Evolutionary conservation across 179 eudicot genomes (phyloP).

Genomic region (Spinacia oleracea): DNA sequence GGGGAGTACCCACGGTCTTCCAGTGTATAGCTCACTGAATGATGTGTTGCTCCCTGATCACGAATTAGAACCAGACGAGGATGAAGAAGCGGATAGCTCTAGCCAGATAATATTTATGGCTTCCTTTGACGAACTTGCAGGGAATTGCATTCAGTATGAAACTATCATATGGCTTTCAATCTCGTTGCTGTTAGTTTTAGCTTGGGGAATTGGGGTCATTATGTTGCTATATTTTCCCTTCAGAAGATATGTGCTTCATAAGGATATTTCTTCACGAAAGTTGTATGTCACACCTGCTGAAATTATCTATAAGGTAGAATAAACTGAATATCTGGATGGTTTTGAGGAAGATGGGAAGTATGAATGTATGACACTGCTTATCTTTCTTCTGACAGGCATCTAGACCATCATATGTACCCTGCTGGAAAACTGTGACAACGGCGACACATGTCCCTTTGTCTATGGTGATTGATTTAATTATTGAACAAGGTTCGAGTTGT

Average conservation of each 20-base stretch:
- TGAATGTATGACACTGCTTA: background rate
- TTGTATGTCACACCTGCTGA: conserved; percentile 70
- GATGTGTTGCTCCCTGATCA: conserved; percentile 52
- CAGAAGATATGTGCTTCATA: conserved; percentile 67
- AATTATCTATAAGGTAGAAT: conserved; percentile 68
- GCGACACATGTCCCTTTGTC: conserved; percentile 69
- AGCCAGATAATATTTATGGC: conserved; percentile 60
- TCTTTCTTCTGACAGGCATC: conserved; percentile 46
- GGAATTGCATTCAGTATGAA: conserved; percentile 57
- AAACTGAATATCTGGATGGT: conserved; percentile 1
- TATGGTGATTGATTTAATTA: conserved; percentile 63
- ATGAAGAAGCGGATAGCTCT: conserved; percentile 50
- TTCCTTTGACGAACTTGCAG: conserved; percentile 77
- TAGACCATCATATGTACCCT: conserved; percentile 79
- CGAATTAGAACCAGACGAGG: conserved; percentile 43
- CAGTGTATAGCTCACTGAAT: conserved; percentile 41
- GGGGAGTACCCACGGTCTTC: conserved; percentile 55
- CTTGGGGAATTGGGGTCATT: conserved; percentile 83
- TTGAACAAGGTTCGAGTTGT: conserved; percentile 70
- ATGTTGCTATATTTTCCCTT: conserved; percentile 76
- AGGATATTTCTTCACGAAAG: conserved; percentile 71
- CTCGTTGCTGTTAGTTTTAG: conserved; percentile 74
- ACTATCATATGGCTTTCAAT: conserved; percentile 81
- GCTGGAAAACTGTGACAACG: conserved; percentile 54
- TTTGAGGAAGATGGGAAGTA: conserved; percentile 9